phyloP scores from a whole-genome alignment of 768 basidiomycete species.

The Ramaria sp. region DNA sequence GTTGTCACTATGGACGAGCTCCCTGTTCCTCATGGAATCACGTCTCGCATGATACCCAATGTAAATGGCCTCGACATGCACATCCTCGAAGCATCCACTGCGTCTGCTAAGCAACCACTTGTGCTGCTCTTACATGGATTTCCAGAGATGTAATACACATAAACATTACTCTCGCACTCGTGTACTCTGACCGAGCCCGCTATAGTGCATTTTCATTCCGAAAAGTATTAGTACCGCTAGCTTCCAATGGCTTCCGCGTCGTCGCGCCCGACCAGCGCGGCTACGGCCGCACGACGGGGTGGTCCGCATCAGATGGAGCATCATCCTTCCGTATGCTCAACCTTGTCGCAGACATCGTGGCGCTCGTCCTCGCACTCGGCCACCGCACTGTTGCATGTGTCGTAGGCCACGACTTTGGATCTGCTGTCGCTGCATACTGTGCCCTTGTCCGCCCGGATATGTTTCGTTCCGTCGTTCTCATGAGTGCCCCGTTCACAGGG shows the following conservation, averaged over 20 bases:
- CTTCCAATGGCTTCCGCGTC: constrained; percentile 36
- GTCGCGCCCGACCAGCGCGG: constrained; percentile 55
- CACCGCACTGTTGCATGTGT: constrained; percentile 35
- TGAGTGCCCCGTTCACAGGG: constrained; percentile 48
- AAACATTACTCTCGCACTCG: background rate
- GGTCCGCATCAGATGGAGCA: constrained; percentile 25
- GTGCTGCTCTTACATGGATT: constrained; percentile 55
- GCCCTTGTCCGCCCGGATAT: constrained; percentile 45
- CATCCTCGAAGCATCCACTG: constrained; percentile 32
- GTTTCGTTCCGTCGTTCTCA: constrained; percentile 43
- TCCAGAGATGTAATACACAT: constrained; percentile 37
- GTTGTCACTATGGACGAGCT: too few relatives aligned
- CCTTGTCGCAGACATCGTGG: constrained; percentile 38
- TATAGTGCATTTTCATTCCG: constrained; percentile 46
- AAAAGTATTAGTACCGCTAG: constrained; percentile 40
- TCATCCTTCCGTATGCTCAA: constrained; percentile 43
- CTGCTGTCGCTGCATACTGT: constrained; percentile 39
- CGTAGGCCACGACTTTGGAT: constrained; percentile 54
- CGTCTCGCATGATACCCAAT: background rate
- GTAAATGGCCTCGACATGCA: constrained; percentile 42
- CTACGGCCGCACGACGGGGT: constrained; percentile 31
- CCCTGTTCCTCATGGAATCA: background rate
- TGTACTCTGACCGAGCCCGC: background rate
- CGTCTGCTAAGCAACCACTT: constrained; percentile 26
- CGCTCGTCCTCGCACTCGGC: constrained; percentile 40